These are phyloP conservation scores for Tylopilus sp. DNA, from an alignment of 1,284 basidiomycete species.

Conservation along the genomic window DNA sequence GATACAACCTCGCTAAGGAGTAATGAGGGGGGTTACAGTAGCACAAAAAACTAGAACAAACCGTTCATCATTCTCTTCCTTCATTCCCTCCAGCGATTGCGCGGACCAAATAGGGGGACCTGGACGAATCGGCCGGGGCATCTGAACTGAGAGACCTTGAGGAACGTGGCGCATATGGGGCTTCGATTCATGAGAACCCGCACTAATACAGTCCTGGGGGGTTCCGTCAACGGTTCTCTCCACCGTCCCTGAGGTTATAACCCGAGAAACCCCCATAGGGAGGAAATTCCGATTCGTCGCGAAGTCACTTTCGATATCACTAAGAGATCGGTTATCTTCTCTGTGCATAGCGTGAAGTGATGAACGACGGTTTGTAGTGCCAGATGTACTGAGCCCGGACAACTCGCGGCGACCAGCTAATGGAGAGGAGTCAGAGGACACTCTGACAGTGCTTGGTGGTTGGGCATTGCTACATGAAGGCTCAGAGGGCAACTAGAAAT, in stretches of 20 bases:
- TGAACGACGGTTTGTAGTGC: neutral
- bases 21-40: slow-evolving; percentile 11
- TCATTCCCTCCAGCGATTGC: neutral
- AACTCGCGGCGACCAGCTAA: slow-evolving; percentile 15
- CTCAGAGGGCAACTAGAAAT: slow-evolving; percentile 27
- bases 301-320: slow-evolving; percentile 4
- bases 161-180: slow-evolving; percentile 13
- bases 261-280: neutral
- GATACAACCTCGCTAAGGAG: slow-evolving; percentile 14
- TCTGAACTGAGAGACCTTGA: neutral
- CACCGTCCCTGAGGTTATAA: neutral
- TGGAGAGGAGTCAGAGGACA: slow-evolving; percentile 32
- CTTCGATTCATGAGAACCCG: slow-evolving; percentile 23
- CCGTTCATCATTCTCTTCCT: slow-evolving; percentile 12
- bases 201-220: neutral
- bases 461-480: slow-evolving; percentile 15
- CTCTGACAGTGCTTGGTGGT: slow-evolving; percentile 1
- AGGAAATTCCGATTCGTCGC: neutral
- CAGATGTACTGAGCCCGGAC: neutral
- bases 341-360: neutral
- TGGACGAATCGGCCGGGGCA: neutral
- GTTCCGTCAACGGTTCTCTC: slow-evolving; percentile 1
- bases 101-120: neutral
- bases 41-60: slow-evolving; percentile 21
- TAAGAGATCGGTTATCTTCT: neutral